These are phyloP conservation scores for Syzygium syzygioides DNA, from an alignment of 441 rosid species.

Conservation along the genomic window DNA sequence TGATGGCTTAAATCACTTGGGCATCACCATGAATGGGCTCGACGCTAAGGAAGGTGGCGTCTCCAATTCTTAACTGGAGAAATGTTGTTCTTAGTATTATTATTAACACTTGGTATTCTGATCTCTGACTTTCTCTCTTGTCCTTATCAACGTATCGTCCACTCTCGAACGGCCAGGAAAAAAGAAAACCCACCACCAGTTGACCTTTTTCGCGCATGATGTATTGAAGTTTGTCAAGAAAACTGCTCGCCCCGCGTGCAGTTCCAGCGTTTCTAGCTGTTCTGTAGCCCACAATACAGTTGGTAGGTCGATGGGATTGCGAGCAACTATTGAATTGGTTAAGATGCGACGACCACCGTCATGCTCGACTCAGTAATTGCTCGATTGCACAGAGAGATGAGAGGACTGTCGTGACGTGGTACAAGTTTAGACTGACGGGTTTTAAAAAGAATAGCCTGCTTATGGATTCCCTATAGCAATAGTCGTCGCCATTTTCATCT, in stretches of 20 bases:
- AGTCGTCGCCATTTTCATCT: background rate
- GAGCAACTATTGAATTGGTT: background rate
- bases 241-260: background rate
- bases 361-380: background rate
- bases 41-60: no score
- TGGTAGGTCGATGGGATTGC: background rate
- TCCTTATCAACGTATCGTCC: no score
- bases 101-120: no score
- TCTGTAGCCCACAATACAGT: background rate
- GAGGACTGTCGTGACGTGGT: background rate
- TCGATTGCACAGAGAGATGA: background rate
- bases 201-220: background rate
- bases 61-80: background rate
- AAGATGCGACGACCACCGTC: background rate
- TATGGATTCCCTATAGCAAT: background rate
- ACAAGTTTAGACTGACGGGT: background rate
- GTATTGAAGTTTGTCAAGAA: background rate
- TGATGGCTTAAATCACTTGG: background rate
- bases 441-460: rapidly evolving
- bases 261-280: rapidly evolving
- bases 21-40: no score
- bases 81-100: background rate
- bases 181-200: background rate
- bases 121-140: no score
- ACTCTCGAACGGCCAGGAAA: background rate